Base-by-base conservation (phyloP, 768 basidiomycete genomes). In the Leccinellum albellum region DNA sequence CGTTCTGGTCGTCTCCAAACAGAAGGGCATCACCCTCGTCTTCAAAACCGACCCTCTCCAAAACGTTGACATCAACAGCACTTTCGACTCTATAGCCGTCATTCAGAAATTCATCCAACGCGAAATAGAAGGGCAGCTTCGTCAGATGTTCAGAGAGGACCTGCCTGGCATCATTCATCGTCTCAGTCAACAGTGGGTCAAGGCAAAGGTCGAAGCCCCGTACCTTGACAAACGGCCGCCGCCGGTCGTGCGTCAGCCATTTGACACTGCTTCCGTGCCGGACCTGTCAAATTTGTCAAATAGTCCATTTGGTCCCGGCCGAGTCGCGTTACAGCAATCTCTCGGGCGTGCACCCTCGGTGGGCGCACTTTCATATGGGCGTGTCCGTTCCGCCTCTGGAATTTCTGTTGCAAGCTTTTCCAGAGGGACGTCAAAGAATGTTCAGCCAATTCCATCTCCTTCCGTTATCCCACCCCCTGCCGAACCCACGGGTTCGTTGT, bases 1-100 rank as follows among this genome's bases (percentile, higher is more conserved):
- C 65, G 95, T 98, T 62, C 86, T 99, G 56, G 95, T 98, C 65
- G 92, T 99, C 56, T 98, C 95, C 24, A 91, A 92, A 63, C 92
- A 94, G 70, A 98, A 98, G 68, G 97, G 97, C 44, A 98, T 98
- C 69, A 98, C 97, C 1, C 85, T 99, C 53, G 97, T 98, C 24
- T 99, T 99, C 85, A 98, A 98, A 77, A 98, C 97, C 33, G 97
- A 99, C 74, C 97, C 97, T 2, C 82, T 99, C 37, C 94, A 99
- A 74, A 91, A 93, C 62, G 94, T 99, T 53, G 92, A 98, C 68
- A 98, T 99, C 70, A 94, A 90, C 73, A 91, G 89, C 71, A 98
- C 95, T 3, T 99, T 99, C 66, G 97, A 99, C 73, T 94, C 92
- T 4, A 96, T 99, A 61, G 93, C 91, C 47, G 95, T 98, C 61